A percentile compares a stretch with the other conserved stretches of the same genome.
Evolutionary conservation across 768 basidiomycete species (phyloP).

Genomic region (Mycena alexandri): DNA sequence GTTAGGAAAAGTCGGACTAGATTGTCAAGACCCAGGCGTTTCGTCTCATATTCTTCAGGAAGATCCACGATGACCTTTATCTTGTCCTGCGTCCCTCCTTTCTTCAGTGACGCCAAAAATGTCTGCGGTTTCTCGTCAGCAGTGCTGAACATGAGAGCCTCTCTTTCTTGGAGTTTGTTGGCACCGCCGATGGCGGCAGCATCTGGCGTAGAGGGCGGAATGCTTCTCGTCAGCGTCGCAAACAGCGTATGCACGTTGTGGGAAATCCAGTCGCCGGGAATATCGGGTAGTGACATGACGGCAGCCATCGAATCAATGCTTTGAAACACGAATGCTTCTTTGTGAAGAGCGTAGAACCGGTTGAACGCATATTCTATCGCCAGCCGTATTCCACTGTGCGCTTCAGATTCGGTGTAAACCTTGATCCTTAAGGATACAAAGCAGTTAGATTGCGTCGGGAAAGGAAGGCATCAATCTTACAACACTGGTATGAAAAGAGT

Average conservation of each 20-base stretch:
- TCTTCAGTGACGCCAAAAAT: slow-evolving; percentile 68
- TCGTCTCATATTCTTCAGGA: slow-evolving; percentile 72
- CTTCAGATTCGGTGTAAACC: slow-evolving; percentile 72
- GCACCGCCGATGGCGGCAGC: slow-evolving; percentile 75
- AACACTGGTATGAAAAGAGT: slow-evolving; percentile 77
- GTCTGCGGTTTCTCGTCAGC: slow-evolving; percentile 83
- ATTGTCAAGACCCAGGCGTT: slow-evolving; percentile 70
- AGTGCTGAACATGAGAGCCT: slow-evolving; percentile 75
- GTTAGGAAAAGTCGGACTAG: slow-evolving; percentile 81
- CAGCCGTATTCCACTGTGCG: slow-evolving; percentile 66
- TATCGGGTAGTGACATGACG: slow-evolving; percentile 61
- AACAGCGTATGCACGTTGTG: slow-evolving; percentile 70
- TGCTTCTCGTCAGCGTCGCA: slow-evolving; percentile 63
- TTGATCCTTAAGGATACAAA: slow-evolving; percentile 57
- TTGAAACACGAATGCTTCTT: slow-evolving; percentile 82
- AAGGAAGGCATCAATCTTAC: slow-evolving; percentile 43
- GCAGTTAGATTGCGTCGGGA: background rate
- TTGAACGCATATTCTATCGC: slow-evolving; percentile 80
- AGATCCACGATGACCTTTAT: slow-evolving; percentile 58
- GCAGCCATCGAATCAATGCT: slow-evolving; percentile 73
- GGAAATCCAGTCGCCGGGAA: slow-evolving; percentile 66
- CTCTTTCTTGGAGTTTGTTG: slow-evolving; percentile 75
- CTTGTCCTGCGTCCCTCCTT: slow-evolving; percentile 56
- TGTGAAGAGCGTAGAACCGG: slow-evolving; percentile 81
- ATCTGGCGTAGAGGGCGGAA: slow-evolving; percentile 59